These are phyloP conservation scores for Coniochaeta pulveracea DNA, from an alignment of 2,329 filamentous ascomycete genomes.

Conservation along the genomic window DNA sequence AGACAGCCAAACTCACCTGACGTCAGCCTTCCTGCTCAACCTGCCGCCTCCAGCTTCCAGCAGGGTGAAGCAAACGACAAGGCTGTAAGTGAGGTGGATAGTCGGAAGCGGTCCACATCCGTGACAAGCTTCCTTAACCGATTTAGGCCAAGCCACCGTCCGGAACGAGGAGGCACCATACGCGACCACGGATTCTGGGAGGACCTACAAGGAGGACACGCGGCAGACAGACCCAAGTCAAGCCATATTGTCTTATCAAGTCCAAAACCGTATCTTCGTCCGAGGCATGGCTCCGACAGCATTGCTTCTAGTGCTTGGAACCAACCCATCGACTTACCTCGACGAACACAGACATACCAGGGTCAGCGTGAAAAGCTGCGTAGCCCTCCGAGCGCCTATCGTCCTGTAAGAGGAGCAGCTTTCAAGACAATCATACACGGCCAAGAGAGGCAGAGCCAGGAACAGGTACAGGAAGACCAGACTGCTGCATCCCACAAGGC, in stretches of 20 bases:
- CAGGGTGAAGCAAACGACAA: no score
- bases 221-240: neutral
- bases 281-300: constrained; percentile 1
- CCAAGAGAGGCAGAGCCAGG: no score
- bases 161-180: constrained; percentile 37
- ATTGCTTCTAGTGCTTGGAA: constrained; percentile 2
- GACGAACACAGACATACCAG: neutral
- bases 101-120: constrained; percentile 15
- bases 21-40: no score
- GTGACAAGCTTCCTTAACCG: constrained; percentile 29
- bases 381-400: neutral
- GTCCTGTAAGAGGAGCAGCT: no score
- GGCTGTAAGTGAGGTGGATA: no score
- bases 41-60: no score
- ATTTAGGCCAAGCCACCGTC: constrained; percentile 34
- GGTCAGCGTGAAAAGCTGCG: neutral
- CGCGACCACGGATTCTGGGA: constrained; percentile 22
- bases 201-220: neutral
- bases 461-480: no score
- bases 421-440: no score
- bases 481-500: no score
- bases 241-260: no score
- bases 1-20: no score
- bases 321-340: neutral
- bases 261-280: no score